phyloP scores from a whole-genome alignment of 306 rosid genomes.

The Rosa rugosa region DNA sequence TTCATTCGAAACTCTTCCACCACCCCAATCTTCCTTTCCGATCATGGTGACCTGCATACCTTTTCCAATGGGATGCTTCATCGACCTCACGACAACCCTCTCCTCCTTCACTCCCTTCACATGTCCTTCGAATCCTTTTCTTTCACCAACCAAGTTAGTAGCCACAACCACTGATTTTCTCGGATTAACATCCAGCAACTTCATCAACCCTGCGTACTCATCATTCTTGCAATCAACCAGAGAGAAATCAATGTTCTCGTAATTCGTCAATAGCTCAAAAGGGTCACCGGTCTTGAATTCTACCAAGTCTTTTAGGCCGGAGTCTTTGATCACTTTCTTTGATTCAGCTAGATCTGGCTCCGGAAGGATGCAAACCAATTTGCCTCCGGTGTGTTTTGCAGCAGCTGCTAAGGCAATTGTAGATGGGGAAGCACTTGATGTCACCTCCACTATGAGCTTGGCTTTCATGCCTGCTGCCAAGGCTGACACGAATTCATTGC shows the following conservation, averaged over 20 bases:
- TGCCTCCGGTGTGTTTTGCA: slow-evolving; percentile 57
- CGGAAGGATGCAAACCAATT: slow-evolving; percentile 59
- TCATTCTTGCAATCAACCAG: slow-evolving; percentile 56
- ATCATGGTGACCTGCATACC: slow-evolving; percentile 59
- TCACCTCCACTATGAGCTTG: slow-evolving; percentile 64
- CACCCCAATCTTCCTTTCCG: slow-evolving; percentile 27
- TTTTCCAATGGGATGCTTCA: slow-evolving; percentile 49
- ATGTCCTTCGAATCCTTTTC: slow-evolving; percentile 36
- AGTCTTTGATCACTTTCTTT: slow-evolving; percentile 38
- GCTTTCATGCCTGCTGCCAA: slow-evolving; percentile 75
- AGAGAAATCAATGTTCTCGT: slow-evolving; percentile 62
- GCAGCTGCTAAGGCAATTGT: slow-evolving; percentile 69
- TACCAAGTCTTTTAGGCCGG: slow-evolving; percentile 52
- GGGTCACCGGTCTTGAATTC: slow-evolving; percentile 67
- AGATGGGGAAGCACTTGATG: slow-evolving; percentile 49
- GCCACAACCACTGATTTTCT: slow-evolving; percentile 59
- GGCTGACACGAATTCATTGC: slow-evolving; percentile 67
- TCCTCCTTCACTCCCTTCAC: slow-evolving; percentile 39
- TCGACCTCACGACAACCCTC: slow-evolving; percentile 44
- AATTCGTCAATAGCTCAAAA: slow-evolving; percentile 32
- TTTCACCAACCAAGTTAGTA: slow-evolving; percentile 43
- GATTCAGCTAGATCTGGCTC: slow-evolving; percentile 50
- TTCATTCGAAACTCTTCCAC: not conserved
- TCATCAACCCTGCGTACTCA: slow-evolving; percentile 38
- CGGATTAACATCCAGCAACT: slow-evolving; percentile 48